Evolutionary conservation across 768 basidiomycete genomes (phyloP).

Genomic region (Tylopilus rubrobrunneus): DNA sequence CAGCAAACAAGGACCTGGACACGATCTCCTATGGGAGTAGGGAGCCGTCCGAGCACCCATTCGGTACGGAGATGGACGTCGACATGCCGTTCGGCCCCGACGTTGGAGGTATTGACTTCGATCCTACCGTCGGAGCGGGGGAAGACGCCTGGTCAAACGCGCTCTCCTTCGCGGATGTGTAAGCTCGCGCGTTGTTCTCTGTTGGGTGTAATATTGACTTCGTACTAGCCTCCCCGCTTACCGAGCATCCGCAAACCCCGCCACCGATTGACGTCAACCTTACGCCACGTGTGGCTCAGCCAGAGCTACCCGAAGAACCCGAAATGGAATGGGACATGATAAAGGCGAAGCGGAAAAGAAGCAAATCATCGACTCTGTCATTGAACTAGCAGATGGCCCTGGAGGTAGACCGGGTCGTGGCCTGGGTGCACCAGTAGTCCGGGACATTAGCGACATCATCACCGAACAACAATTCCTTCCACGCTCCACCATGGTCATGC

Average conservation of each 20-base stretch:
- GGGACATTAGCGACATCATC: constrained; percentile 66
- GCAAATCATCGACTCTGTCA: constrained; percentile 87
- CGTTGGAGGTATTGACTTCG: constrained; percentile 53
- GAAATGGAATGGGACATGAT: constrained; percentile 29
- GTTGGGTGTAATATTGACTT: constrained; percentile 7
- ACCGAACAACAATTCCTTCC: constrained; percentile 84
- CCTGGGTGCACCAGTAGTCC: constrained; percentile 50
- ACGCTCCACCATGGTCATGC: constrained; percentile 78
- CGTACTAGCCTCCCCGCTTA: constrained; percentile 65
- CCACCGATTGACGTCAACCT: constrained; percentile 54
- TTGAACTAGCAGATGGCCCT: constrained; percentile 70
- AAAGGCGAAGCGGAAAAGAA: constrained; percentile 62
- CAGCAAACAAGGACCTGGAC: constrained; percentile 55
- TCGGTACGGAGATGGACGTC: constrained; percentile 49
- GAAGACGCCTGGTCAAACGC: constrained; percentile 57
- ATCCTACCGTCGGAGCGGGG: constrained; percentile 46
- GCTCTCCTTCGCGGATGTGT: constrained; percentile 69
- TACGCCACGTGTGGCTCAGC: constrained; percentile 46
- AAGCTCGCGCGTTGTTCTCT: constrained; percentile 24
- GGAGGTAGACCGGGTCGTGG: constrained; percentile 53
- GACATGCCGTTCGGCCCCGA: constrained; percentile 50
- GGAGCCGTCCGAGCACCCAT: constrained; percentile 63
- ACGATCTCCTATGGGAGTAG: constrained; percentile 61
- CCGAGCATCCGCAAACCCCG: constrained; percentile 73
- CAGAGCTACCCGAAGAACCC: constrained; percentile 33